Evolutionary conservation across 169 alveolate genomes (phyloP).

Genomic region (Eimeria nieschulzi): DNA sequence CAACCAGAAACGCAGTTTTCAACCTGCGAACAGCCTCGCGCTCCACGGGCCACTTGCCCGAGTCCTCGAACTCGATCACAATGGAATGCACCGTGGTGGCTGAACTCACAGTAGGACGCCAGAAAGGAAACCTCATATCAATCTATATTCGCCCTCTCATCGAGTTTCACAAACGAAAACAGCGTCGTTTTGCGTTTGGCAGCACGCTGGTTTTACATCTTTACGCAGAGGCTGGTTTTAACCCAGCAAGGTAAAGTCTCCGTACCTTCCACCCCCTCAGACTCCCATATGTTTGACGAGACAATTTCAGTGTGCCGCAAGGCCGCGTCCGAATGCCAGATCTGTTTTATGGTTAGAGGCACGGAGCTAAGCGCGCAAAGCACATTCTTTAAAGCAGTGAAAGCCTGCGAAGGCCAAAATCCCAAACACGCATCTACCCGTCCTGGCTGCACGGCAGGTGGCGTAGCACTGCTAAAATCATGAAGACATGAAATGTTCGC

Average conservation of each 20-base stretch:
- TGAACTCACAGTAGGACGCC: background rate
- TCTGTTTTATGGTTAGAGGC: slow-evolving; percentile 73
- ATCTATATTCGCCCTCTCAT: too few relatives aligned
- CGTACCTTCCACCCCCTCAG: slow-evolving; percentile 28
- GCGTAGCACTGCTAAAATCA: too few relatives aligned
- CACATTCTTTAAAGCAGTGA: slow-evolving; percentile 63
- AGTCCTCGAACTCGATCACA: slow-evolving; percentile 71
- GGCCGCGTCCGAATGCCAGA: slow-evolving; percentile 66
- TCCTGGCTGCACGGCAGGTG: too few relatives aligned
- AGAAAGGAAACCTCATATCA: too few relatives aligned
- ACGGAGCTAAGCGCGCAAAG: slow-evolving; percentile 63
- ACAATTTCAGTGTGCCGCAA: slow-evolving; percentile 48
- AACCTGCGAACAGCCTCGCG: slow-evolving; percentile 51
- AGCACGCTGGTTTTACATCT: too few relatives aligned
- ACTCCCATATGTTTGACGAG: slow-evolving; percentile 56
- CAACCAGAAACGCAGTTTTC: slow-evolving; percentile 72
- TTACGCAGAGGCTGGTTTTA: too few relatives aligned
- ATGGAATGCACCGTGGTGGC: slow-evolving; percentile 64
- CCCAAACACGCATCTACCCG: too few relatives aligned
- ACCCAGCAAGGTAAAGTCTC: background rate
- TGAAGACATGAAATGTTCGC: too few relatives aligned
- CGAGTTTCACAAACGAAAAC: too few relatives aligned
- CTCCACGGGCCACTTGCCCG: slow-evolving; percentile 75
- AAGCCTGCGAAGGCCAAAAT: slow-evolving; percentile 30
- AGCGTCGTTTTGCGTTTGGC: too few relatives aligned